phyloP scores from a whole-genome alignment of 306 rosid genomes.

The Malus fusca region DNA sequence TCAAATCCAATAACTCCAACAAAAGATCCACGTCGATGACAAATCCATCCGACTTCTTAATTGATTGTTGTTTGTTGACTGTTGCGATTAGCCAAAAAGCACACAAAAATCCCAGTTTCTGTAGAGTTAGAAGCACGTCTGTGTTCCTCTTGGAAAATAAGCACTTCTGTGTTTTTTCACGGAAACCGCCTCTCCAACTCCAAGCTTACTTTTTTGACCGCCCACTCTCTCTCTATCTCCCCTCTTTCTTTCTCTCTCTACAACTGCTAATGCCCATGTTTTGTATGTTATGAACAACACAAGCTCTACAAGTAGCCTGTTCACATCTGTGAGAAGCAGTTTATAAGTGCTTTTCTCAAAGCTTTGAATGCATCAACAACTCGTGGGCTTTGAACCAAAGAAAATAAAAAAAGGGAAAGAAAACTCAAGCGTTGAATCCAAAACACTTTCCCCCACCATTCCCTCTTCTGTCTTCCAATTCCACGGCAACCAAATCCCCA shows the following conservation, averaged over 20 bases:
- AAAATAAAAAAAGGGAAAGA: not conserved
- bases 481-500: not conserved
- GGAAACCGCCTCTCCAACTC: conserved; percentile 12
- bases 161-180: conserved; percentile 14
- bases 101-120: not conserved
- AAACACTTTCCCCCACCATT: not conserved
- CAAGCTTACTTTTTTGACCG: conserved; percentile 57
- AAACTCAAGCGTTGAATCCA: conserved; percentile 15
- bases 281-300: not conserved
- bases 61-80: conserved; percentile 11
- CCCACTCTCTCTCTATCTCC: not conserved
- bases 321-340: not conserved
- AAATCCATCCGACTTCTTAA: not conserved
- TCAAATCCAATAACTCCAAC: too few relatives aligned
- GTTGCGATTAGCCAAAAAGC: not conserved
- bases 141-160: not conserved
- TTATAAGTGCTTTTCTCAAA: not conserved
- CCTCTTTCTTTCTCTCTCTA: not conserved
- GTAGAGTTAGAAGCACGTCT: not conserved
- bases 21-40: conserved; percentile 1
- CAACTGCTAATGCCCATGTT: not conserved
- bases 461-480: not conserved
- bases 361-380: conserved; percentile 50
- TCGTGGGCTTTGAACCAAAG: conserved; percentile 41
- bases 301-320: not conserved